Conservation (phyloP, 768 basidiomycete species). For the Leccinum barrowsii region DNA sequence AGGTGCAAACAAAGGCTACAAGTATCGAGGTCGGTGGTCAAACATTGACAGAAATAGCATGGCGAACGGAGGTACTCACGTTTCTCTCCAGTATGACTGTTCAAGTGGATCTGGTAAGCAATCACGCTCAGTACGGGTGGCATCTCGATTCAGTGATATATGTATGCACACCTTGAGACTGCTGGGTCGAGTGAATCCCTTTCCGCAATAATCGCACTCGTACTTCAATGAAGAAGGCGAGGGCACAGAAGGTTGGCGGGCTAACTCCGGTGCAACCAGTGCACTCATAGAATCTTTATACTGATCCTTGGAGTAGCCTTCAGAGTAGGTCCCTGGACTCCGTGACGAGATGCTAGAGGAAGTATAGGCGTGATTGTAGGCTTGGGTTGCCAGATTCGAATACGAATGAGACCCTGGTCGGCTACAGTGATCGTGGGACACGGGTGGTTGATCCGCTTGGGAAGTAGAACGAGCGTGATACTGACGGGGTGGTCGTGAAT, state of each 20-base stretch:
- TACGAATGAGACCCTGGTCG: constrained; percentile 24
- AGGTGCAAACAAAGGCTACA: constrained; percentile 72
- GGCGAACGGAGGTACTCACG: constrained; percentile 45
- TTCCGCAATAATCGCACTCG: constrained; percentile 75
- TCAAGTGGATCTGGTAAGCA: constrained; percentile 69
- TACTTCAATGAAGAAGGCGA: constrained; percentile 50
- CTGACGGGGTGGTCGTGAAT: constrained; percentile 20
- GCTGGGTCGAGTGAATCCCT: constrained; percentile 78
- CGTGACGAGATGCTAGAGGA: constrained; percentile 19
- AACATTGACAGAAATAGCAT: constrained; percentile 8
- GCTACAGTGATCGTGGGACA: constrained; percentile 27
- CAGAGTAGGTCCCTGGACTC: constrained; percentile 18
- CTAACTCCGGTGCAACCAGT: constrained; percentile 10
- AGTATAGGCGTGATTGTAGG: constrained; percentile 19
- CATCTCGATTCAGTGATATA: neutral
- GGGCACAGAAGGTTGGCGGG: constrained; percentile 17
- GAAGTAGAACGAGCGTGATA: constrained; percentile 28
- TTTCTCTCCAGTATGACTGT: constrained; percentile 83
- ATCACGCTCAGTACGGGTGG: constrained; percentile 7
- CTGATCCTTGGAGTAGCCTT: constrained; percentile 8
- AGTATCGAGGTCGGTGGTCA: constrained; percentile 4
- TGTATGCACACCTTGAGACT: constrained; percentile 62
- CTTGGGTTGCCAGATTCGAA: constrained; percentile 20
- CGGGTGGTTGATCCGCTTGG: constrained; percentile 24
- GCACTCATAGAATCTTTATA: constrained; percentile 12